Base-by-base conservation (phyloP, 2,329 filamentous ascomycete genomes). In the Cercospora zeae-maydis region DNA sequence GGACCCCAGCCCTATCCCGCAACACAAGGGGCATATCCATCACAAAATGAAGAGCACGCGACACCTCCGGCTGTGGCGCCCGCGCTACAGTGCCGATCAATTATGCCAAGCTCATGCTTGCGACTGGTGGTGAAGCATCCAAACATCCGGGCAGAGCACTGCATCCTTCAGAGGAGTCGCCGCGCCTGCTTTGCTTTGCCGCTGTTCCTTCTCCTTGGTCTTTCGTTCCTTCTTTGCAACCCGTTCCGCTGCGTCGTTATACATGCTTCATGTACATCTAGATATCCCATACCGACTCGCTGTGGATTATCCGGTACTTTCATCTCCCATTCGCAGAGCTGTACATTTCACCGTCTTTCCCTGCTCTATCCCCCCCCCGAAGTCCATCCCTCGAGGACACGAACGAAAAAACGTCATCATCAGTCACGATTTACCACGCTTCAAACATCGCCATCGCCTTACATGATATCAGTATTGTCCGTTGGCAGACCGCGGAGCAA, bases 21-120 rank as follows among this genome's bases (percentile, higher is more conserved):
- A 27, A 27, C 1, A 16, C 36, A 4, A 7, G 14, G 4, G n/a
- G 5, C 39, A 21, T 14, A 4, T 21, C 14, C 11, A 39, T 2
- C 36, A 39, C n/a, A 8, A 19, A 9, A 10, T 3, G 30, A 45
- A 33, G 24, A 57, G 34, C 54, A 57, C 37, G 36, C 54, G 54
- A 57, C 54, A 45, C 54, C 11, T 16, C 52, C 52, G 52, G 33
- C 16, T 55, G 52, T 37, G 52, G 52, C 52, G 52, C 33, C 19
- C 36, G 31, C 34, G 37, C 54, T 27, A 30, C 36, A 27, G 16
- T 45, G 54, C 16, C 54, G 54, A 57, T 57, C 54, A 16, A 24
- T 27, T 19, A 10, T 57, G 54, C 54, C 54, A 57, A 57, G 54
- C 13, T 31, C 27, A n/a, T 30, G 54, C 54, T 30, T 21, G 49